A percentile compares a stretch with the other conserved stretches of the same genome.
These are phyloP conservation scores for Phytopythium litorale DNA, from an alignment of 352 stramenopile genomes.

Conservation along the genomic window DNA sequence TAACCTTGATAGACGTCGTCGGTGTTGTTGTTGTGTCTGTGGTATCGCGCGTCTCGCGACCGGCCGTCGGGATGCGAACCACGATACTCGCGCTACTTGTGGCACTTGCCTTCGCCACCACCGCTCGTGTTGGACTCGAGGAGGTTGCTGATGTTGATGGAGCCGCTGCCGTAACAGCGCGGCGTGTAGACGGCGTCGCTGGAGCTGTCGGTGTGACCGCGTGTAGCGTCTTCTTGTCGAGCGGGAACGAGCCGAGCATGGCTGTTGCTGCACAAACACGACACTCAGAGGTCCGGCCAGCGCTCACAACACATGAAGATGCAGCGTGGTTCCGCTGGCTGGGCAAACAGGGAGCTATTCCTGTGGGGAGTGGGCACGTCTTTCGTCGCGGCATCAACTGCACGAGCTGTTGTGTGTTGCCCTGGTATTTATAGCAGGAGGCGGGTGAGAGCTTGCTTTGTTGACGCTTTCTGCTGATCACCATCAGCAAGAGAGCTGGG, in stretches of 20 bases:
- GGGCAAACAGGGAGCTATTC: background rate
- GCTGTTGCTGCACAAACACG: background rate
- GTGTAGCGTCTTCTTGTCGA: constrained; percentile 4
- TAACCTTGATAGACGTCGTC: background rate
- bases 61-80: background rate
- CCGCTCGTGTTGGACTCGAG: background rate
- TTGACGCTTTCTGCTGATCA: background rate
- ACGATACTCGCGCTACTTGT: constrained; percentile 1
- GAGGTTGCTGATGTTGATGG: background rate
- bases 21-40: background rate
- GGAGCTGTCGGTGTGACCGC: background rate
- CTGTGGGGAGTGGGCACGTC: background rate
- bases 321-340: background rate
- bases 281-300: background rate
- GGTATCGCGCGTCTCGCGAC: background rate
- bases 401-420: background rate
- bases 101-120: background rate
- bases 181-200: background rate
- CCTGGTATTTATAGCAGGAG: background rate
- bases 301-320: background rate
- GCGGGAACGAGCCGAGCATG: constrained; percentile 5
- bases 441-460: background rate
- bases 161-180: background rate
- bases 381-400: background rate
- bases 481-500: background rate